Base-by-base conservation (phyloP, 495 filamentous ascomycete species). In the Hypoxylon intermedium region DNA sequence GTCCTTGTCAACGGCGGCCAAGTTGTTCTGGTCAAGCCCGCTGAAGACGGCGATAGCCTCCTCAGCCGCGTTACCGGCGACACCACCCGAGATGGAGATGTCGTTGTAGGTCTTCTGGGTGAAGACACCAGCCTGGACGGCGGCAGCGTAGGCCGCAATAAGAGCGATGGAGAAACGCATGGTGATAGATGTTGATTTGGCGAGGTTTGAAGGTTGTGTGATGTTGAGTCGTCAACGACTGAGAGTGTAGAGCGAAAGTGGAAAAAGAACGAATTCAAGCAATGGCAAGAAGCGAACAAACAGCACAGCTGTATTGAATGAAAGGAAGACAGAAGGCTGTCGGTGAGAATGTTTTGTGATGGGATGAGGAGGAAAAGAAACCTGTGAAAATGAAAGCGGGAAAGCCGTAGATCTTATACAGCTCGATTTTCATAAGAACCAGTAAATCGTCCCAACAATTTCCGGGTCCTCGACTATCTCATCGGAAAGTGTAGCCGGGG, bases 31-130 rank as follows among this genome's bases (percentile, higher is more conserved):
- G 56, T 78, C 73, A 33, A 79, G 54, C 0, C 59, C 67, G 33
- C 59, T 64, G 59, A 72, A 69, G n/a, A 69, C 67, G 0, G 60
- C 60, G n/a, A 69, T 45, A 0, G 75, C 76, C 58, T 77, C 76
- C 1, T 72, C 56, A n/a, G 74, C 53, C 1, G 72, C 75, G 50
- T 79, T 77, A 19, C 76, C 76, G 23, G 75, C 72, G n/a, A 72
- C 66, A 19, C 76, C 76, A 19, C 72, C 73, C 1, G 75, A 75
- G 58, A 79, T 68, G 2, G 73, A 74, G 60, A 77, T 73, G 19
- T 70, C 64, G 34, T 70, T 18, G 49, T 70, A 72, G 43, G 6
- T 64, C 33, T 72, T 52, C 20, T 65, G 56, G 31, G 52, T 63
- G 49, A 72, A 72, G 15, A 72, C 69, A 13, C 63, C 69, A 19